Evolutionary conservation across 805 yeast species (phyloP).

Genomic region (Yarrowia osloensis): DNA sequence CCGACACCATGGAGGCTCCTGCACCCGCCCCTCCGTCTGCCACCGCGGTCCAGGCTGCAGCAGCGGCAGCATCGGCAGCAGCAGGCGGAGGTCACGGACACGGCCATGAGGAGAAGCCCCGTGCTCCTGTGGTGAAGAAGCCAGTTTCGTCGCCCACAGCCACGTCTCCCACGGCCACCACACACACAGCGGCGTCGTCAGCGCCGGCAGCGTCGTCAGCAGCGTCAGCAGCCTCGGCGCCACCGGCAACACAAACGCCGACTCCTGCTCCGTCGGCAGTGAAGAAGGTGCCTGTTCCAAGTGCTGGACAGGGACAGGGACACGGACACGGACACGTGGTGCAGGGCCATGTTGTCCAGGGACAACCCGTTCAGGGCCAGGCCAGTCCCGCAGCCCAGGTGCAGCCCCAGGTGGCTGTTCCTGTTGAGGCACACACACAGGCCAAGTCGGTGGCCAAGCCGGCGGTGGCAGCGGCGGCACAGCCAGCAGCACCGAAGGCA

Average conservation of each 20-base stretch:
- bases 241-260: not conserved
- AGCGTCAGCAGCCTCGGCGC: too few species aligned
- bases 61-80: not conserved
- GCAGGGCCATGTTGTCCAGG: constrained; percentile 12
- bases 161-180: not conserved
- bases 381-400: not conserved
- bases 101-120: constrained; percentile 14
- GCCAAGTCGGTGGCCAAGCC: too few species aligned
- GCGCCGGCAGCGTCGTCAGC: not conserved
- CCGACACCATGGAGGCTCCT: not conserved
- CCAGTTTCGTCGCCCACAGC: not conserved
- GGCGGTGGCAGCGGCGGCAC: too few species aligned
- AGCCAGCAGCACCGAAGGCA: too few species aligned
- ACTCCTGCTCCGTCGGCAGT: not conserved
- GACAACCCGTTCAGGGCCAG: not conserved
- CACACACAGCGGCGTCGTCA: not conserved
- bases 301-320: not conserved
- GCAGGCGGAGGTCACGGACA: not conserved
- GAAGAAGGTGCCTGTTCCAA: constrained; percentile 17
- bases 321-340: not conserved
- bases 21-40: not conserved
- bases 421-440: not conserved
- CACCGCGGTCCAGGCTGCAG: not conserved
- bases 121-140: constrained; percentile 7
- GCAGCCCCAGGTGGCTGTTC: constrained; percentile 9